Evolutionary conservation across 768 basidiomycete genomes (phyloP).

Genomic region (Suillus americanus): DNA sequence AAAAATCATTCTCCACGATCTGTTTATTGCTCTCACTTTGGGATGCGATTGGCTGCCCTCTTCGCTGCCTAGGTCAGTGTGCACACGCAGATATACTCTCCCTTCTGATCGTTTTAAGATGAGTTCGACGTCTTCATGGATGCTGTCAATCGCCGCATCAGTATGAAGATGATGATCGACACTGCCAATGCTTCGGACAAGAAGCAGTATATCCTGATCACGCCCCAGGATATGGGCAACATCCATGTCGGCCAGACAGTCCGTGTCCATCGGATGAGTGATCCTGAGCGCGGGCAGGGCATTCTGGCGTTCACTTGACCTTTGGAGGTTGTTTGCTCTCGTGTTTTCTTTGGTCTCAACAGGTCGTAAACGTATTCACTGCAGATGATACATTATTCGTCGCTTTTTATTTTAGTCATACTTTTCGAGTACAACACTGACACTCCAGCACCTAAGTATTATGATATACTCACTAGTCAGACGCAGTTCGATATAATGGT

Average conservation of each 20-base stretch:
- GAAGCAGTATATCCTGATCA: constrained; percentile 94
- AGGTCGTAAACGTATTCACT: background rate
- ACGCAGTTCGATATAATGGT: background rate
- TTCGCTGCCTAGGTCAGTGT: constrained; percentile 80
- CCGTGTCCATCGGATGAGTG: constrained; percentile 73
- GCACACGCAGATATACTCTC: background rate
- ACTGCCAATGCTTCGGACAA: constrained; percentile 84
- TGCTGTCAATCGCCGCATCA: constrained; percentile 85
- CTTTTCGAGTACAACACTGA: background rate
- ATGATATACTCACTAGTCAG: background rate
- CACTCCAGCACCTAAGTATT: background rate
- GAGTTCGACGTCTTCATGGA: constrained; percentile 99
- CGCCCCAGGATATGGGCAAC: constrained; percentile 90
- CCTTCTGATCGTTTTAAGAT: constrained; percentile 45
- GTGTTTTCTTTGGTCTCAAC: background rate
- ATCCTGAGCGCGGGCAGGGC: constrained; percentile 71
- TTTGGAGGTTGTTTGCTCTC: background rate
- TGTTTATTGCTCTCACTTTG: constrained; percentile 92
- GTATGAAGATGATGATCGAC: constrained; percentile 96
- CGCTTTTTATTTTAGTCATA: background rate
- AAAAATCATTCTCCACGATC: constrained; percentile 96
- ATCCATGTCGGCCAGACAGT: constrained; percentile 67
- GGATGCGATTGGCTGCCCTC: constrained; percentile 93
- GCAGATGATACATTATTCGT: background rate
- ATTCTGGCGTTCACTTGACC: constrained; percentile 36